phyloP scores from a whole-genome alignment of 805 yeast species.

The Lachancea sp. region DNA sequence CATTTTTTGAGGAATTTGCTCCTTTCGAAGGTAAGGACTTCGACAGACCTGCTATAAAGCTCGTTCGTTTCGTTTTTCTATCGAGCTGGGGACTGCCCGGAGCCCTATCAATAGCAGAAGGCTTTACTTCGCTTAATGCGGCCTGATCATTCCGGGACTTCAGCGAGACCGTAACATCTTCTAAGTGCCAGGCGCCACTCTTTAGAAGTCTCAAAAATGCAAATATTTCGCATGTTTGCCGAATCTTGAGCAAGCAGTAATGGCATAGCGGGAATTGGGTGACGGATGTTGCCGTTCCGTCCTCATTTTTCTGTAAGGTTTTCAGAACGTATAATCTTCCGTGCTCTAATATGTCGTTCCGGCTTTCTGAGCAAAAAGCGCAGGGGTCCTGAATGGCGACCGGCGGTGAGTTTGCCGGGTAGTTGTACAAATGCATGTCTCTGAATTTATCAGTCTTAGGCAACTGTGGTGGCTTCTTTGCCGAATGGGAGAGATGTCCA shows the following conservation, averaged over 20 bases:
- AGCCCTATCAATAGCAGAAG: neutral
- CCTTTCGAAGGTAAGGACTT: constrained; percentile 12
- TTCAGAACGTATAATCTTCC: constrained; percentile 70
- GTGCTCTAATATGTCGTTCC: constrained; percentile 66
- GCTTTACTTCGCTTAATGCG: constrained; percentile 11
- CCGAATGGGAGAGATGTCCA: constrained; percentile 14
- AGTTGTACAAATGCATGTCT: constrained; percentile 37
- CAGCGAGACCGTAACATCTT: constrained; percentile 30
- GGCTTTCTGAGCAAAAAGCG: constrained; percentile 74
- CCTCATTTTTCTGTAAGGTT: constrained; percentile 34
- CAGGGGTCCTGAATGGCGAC: constrained; percentile 73
- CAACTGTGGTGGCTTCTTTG: neutral
- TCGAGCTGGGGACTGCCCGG: constrained; percentile 16
- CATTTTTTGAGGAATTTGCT: constrained; percentile 15
- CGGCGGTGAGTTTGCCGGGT: constrained; percentile 50
- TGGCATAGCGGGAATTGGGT: constrained; percentile 67
- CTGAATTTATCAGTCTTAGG: constrained; percentile 10
- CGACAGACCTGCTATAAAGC: constrained; percentile 25
- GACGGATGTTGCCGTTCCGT: constrained; percentile 24
- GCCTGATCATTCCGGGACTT: constrained; percentile 14
- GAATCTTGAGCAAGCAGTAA: constrained; percentile 69
- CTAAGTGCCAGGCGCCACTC: constrained; percentile 54
- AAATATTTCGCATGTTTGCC: constrained; percentile 78
- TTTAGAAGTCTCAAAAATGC: constrained; percentile 65
- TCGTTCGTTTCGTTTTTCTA: constrained; percentile 22